These are phyloP conservation scores for Vanrija humicola DNA, from an alignment of 1,284 basidiomycete species.

Conservation along the genomic window DNA sequence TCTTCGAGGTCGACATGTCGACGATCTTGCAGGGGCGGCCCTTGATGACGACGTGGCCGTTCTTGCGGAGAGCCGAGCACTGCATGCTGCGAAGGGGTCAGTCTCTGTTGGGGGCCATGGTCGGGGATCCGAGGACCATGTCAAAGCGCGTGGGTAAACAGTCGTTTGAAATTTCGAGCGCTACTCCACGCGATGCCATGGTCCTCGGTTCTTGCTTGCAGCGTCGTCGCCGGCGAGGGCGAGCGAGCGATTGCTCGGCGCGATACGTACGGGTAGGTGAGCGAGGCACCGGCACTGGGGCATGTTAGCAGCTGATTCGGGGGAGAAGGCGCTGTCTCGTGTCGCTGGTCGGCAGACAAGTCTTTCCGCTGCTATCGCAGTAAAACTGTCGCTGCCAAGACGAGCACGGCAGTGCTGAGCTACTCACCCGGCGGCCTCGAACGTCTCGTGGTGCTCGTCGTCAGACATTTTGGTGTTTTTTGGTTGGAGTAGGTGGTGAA, in stretches of 20 bases:
- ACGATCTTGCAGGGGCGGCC: constrained; percentile 98
- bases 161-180: background rate
- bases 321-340: too few species aligned
- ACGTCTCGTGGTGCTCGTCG: constrained; percentile 84
- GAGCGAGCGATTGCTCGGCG: too few species aligned
- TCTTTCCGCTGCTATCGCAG: too few species aligned
- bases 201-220: too few species aligned
- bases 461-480: constrained; percentile 63
- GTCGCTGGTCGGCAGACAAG: too few species aligned
- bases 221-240: too few species aligned
- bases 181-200: background rate
- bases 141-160: too few species aligned
- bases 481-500: constrained; percentile 8
- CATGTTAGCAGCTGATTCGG: background rate
- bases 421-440: constrained; percentile 57
- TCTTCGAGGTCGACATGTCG: constrained; percentile 98
- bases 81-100: constrained; percentile 58
- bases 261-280: constrained; percentile 58
- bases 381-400: too few species aligned
- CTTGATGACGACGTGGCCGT: constrained; percentile 97
- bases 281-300: constrained; percentile 70
- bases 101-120: background rate
- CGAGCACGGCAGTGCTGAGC: background rate
- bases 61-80: constrained; percentile 90
- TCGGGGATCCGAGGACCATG: background rate